Evolutionary conservation across 1,284 basidiomycete species (phyloP), one percentile per base, ranked within the genome.

Genomic region (Apiotrichum sp.): DNA sequence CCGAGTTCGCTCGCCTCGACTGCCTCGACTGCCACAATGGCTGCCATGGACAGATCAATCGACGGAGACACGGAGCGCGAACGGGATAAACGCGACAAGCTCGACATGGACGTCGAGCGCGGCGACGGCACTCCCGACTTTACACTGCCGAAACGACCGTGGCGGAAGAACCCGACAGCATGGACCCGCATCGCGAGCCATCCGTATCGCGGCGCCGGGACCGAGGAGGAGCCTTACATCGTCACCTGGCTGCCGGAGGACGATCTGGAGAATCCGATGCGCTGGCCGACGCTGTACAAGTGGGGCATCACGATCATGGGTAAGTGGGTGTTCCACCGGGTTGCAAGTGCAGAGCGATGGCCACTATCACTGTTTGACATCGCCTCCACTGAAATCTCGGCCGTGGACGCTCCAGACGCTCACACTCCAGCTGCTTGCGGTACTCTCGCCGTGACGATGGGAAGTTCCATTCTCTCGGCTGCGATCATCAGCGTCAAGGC

Each of bases 141-240:
- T n/a, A 55, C 59, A 0, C 50, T 61, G 22, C 47, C 38, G 6
- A 39, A 36, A 10, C 45, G 51, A 3, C 69, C 66, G 35, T 76
- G 72, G 72, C 57, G 68, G 22, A 62, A 54, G 0, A 60, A 65
- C 36, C 62, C 65, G 29, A 77, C 75, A 1, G 69, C 76, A 0
- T 78, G 76, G 57, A 53, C 64, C 33, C 47, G 63, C 2, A 77
- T 79, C 52, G 45, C 77, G 36, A 52, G 60, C 3, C 62, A 71
- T 47, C 57, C 64, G 1, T 78, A 78, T 59, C 59, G 52, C 13
- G 77, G 77, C 5, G 42, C 61, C 10, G 77, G 77, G 22, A 77
- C 75, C 3, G 61, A 70, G 9, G 66, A 65, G 1, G 71, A 75
- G 34, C 78, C 77, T 1, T 77, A 67, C 58, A 66, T 78, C 22